phyloP scores from a whole-genome alignment of 345 rosid species.

The Heritiera fomes region DNA sequence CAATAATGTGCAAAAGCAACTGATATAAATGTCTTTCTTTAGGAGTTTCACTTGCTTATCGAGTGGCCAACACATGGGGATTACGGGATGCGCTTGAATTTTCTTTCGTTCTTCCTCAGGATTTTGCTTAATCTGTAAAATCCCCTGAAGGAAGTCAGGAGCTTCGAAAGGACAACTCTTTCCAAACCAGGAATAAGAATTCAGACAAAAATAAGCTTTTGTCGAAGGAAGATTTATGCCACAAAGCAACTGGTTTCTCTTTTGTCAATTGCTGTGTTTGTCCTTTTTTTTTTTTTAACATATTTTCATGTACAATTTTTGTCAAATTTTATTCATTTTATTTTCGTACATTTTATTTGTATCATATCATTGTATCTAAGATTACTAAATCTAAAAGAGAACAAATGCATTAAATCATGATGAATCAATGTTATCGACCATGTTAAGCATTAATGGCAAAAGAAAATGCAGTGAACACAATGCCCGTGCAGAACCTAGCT shows the following conservation, averaged over 20 bases:
- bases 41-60: background rate
- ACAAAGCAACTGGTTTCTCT: too few relatives aligned
- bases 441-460: too few relatives aligned
- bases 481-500: too few relatives aligned
- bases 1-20: slow-evolving; percentile 12
- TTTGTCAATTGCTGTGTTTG: slow-evolving; percentile 1
- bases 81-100: background rate
- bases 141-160: background rate
- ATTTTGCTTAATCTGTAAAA: slow-evolving; percentile 4
- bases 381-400: too few relatives aligned
- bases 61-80: slow-evolving; percentile 20
- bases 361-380: too few relatives aligned
- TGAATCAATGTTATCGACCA: too few relatives aligned
- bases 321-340: too few relatives aligned
- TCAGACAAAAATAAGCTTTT: background rate
- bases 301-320: too few relatives aligned
- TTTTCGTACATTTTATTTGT: too few relatives aligned
- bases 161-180: background rate
- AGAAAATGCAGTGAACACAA: too few relatives aligned
- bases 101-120: background rate
- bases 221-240: background rate
- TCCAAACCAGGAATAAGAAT: background rate
- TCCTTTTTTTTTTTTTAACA: too few relatives aligned
- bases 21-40: background rate
- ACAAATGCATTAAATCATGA: too few relatives aligned